Evolutionary conservation across 2,329 filamentous ascomycete species (phyloP).

Genomic region (Phialophora macrospora): DNA sequence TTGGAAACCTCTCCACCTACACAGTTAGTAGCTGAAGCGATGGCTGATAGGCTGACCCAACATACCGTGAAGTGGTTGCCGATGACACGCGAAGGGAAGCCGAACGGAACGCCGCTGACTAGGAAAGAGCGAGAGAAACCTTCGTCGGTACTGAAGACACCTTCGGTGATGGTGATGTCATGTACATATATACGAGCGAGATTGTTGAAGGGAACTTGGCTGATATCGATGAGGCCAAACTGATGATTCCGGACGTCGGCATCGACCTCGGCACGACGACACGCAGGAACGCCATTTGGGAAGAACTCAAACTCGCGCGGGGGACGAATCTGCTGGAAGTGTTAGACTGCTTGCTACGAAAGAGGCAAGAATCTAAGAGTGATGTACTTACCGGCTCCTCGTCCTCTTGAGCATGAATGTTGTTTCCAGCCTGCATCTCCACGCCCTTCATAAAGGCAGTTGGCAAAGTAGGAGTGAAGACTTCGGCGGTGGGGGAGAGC

Average conservation of each 20-base stretch:
- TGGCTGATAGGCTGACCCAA: conserved; percentile 11
- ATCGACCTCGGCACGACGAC: background rate
- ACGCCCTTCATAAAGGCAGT: conserved; percentile 12
- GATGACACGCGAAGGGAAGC: conserved; percentile 45
- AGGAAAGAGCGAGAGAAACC: conserved; percentile 32
- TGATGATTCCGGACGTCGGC: conserved; percentile 3
- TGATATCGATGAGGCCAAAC: conserved; percentile 11
- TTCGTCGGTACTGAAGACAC: conserved; percentile 36
- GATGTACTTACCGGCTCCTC: conserved; percentile 10
- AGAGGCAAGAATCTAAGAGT: background rate
- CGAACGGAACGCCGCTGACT: conserved; percentile 39
- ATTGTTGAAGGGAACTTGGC: conserved; percentile 6
- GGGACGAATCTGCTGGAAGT: conserved; percentile 1
- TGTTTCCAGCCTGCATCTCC: conserved; percentile 5
- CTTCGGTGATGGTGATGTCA: conserved; percentile 26
- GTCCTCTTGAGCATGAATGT: conserved; percentile 6
- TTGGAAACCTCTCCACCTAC: conserved; percentile 39
- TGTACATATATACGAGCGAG: conserved; percentile 20
- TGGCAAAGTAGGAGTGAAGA: conserved; percentile 32
- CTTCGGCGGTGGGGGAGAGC: conserved; percentile 37
- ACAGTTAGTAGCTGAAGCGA: conserved; percentile 17
- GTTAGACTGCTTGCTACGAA: background rate
- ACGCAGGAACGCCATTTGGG: conserved; percentile 4
- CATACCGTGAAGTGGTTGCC: conserved; percentile 49
- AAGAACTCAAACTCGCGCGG: conserved; percentile 9